phyloP scores from a whole-genome alignment of 495 filamentous ascomycete genomes.

The Neohortaea acidophila region DNA sequence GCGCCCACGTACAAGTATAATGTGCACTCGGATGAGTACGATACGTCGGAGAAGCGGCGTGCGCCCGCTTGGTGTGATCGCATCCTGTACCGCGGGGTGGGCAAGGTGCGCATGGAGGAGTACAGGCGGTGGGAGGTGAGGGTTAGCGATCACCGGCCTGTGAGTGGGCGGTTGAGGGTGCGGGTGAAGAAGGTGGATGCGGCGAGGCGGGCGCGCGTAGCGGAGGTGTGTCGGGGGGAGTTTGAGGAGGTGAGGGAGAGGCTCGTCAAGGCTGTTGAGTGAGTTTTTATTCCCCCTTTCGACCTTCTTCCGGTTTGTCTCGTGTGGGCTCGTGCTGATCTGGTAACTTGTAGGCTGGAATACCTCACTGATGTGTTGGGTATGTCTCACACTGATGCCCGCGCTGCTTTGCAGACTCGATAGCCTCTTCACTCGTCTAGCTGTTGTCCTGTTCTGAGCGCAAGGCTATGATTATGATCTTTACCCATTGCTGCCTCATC shows the following conservation, averaged over 20 bases:
- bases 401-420: slow-evolving; percentile 1
- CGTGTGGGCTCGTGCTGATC: not conserved
- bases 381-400: slow-evolving; percentile 19
- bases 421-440: too few relatives aligned
- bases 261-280: slow-evolving; percentile 49
- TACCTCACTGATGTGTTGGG: slow-evolving; percentile 26
- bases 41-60: slow-evolving; percentile 84
- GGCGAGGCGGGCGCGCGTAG: slow-evolving; percentile 44
- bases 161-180: slow-evolving; percentile 68
- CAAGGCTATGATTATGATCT: too few relatives aligned
- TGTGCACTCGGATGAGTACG: slow-evolving; percentile 84
- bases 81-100: slow-evolving; percentile 68
- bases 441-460: too few relatives aligned
- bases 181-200: slow-evolving; percentile 64
- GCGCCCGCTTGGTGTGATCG: slow-evolving; percentile 97
- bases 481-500: too few relatives aligned
- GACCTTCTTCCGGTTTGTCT: not conserved
- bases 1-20: slow-evolving; percentile 84
- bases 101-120: slow-evolving; percentile 69
- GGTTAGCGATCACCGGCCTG: slow-evolving; percentile 84
- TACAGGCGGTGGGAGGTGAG: slow-evolving; percentile 80
- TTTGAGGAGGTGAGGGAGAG: slow-evolving; percentile 55
- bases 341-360: slow-evolving; percentile 17
- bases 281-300: slow-evolving; percentile 21
- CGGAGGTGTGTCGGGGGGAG: slow-evolving; percentile 53